phyloP scores from a whole-genome alignment of 2,329 filamentous ascomycete species.

The Cordyceps cateniannulata region DNA sequence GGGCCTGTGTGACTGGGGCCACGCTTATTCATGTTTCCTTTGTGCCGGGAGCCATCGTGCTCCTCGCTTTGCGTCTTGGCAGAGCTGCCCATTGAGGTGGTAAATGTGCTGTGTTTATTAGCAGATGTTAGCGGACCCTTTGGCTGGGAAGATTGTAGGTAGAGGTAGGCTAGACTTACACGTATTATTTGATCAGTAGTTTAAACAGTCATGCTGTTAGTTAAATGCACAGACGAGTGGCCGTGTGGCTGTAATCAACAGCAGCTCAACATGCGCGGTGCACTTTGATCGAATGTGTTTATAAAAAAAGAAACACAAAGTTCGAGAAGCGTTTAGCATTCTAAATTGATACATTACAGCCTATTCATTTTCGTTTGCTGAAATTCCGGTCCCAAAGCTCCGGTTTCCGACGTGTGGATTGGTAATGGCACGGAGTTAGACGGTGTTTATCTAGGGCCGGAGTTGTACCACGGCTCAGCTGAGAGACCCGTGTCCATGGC shows the following conservation, averaged over 20 bases:
- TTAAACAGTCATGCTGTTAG: no score
- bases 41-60: not conserved
- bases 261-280: no score
- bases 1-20: constrained; percentile 2
- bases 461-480: not conserved
- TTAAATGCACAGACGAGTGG: not conserved
- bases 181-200: not conserved
- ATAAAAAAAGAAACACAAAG: no score
- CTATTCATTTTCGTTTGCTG: no score
- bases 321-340: no score
- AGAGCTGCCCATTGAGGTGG: not conserved
- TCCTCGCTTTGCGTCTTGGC: not conserved
- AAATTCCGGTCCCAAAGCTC: no score
- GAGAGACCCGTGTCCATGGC: not conserved
- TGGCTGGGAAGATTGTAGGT: no score
- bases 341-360: no score
- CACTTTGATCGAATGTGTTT: no score
- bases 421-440: constrained; percentile 1
- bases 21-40: not conserved
- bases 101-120: not conserved
- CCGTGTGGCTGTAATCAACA: no score
- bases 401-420: not conserved
- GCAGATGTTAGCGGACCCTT: not conserved
- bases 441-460: not conserved
- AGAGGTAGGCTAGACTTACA: no score